These are phyloP conservation scores for Pelargonium cotyledonis DNA, from an alignment of 441 rosid genomes.

Conservation along the genomic window DNA sequence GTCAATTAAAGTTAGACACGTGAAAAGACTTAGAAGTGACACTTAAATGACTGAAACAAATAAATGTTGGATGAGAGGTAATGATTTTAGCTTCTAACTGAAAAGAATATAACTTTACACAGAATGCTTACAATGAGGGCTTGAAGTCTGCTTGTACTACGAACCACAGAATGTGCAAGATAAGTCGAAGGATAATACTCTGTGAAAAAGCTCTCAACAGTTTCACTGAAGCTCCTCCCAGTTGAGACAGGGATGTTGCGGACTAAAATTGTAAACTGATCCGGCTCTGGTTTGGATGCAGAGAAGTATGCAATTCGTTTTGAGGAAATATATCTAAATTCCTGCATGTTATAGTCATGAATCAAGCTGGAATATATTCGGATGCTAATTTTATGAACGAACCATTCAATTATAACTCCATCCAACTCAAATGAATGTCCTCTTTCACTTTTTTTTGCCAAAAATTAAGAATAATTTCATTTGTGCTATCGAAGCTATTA, in stretches of 20 bases:
- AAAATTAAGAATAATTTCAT: no score
- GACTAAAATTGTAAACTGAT: slow-evolving; percentile 71
- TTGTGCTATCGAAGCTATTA: no score
- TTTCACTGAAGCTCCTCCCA: slow-evolving; percentile 52
- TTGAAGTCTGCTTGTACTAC: slow-evolving; percentile 56
- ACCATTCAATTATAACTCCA: slow-evolving; percentile 6
- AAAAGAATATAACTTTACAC: background rate
- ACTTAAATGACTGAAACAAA: background rate
- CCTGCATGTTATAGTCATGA: slow-evolving; percentile 44
- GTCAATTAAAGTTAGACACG: no score
- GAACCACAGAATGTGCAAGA: slow-evolving; percentile 69
- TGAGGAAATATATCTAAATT: slow-evolving; percentile 49
- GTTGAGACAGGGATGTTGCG: slow-evolving; percentile 54
- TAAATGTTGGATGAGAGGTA: background rate
- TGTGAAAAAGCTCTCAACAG: slow-evolving; percentile 66
- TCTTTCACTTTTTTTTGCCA: no score
- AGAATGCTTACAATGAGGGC: slow-evolving; percentile 49
- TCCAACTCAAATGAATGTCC: no score
- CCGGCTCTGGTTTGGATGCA: slow-evolving; percentile 68
- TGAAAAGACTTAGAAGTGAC: background rate
- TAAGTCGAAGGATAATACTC: slow-evolving; percentile 75
- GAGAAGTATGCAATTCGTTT: slow-evolving; percentile 63
- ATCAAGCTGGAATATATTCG: background rate
- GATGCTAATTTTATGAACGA: slow-evolving; percentile 8
- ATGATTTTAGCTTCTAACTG: background rate